Evolutionary conservation across 202 grass and related monocot species (phyloP).

Genomic region (Digitaria exilis): DNA sequence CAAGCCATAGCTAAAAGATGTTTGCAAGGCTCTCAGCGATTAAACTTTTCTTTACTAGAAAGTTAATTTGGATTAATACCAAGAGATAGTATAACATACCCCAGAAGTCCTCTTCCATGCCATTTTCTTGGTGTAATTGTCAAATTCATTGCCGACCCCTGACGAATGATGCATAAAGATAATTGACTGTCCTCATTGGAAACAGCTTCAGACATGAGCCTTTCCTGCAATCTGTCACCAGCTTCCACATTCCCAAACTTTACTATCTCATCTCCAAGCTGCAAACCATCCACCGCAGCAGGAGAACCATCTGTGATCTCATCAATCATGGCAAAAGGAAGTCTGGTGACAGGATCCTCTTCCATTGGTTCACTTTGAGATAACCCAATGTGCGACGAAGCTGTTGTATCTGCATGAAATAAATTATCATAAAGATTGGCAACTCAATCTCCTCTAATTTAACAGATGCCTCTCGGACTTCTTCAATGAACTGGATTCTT

Average conservation of each 20-base stretch:
- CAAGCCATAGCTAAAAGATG: neutral
- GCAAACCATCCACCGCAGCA: slow-evolving; percentile 78
- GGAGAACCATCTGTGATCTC: slow-evolving; percentile 93
- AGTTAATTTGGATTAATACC: neutral
- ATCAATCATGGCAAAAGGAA: slow-evolving; percentile 93
- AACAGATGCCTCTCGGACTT: neutral
- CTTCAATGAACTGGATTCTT: neutral
- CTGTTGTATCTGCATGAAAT: slow-evolving; percentile 52
- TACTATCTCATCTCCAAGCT: slow-evolving; percentile 85
- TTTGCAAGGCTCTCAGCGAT: neutral
- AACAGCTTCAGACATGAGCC: slow-evolving; percentile 72
- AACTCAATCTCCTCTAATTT: neutral
- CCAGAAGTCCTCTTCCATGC: slow-evolving; percentile 82
- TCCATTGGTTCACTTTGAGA: slow-evolving; percentile 69
- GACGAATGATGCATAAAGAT: slow-evolving; percentile 63
- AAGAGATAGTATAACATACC: slow-evolving; percentile 59
- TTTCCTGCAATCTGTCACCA: slow-evolving; percentile 71
- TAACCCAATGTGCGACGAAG: slow-evolving; percentile 29
- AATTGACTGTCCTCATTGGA: slow-evolving; percentile 62
- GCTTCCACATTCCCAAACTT: slow-evolving; percentile 88
- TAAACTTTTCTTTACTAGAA: neutral
- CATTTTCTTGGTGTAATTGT: slow-evolving; percentile 84
- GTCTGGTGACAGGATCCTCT: slow-evolving; percentile 53
- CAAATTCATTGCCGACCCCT: slow-evolving; percentile 60
- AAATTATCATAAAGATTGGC: slow-evolving; percentile 37